These are phyloP conservation scores for Agaricus sinodeliciosus DNA, from an alignment of 768 basidiomycete genomes.

Conservation along the genomic window DNA sequence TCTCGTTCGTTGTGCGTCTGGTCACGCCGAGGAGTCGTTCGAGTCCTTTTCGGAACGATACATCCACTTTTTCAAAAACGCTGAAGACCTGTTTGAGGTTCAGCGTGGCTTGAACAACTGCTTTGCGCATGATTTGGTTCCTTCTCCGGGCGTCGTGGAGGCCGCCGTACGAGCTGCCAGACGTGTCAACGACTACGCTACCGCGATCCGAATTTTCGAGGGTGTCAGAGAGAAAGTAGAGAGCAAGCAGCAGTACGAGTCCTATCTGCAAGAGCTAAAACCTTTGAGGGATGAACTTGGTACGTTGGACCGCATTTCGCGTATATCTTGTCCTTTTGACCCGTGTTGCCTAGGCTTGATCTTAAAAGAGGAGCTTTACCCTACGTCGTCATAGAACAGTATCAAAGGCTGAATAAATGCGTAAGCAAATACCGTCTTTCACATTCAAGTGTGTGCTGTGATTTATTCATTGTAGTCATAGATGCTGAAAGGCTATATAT, in stretches of 20 bases:
- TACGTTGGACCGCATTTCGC: constrained; percentile 25
- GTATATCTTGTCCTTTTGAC: neutral
- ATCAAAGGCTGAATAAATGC: neutral
- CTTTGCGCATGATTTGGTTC: constrained; percentile 97
- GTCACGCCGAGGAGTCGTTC: constrained; percentile 85
- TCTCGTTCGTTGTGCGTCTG: constrained; percentile 41
- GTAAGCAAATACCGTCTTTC: neutral
- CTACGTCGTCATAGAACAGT: constrained; percentile 18
- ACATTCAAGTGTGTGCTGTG: neutral
- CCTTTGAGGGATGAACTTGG: constrained; percentile 88
- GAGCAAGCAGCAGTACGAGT: constrained; percentile 91
- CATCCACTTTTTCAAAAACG: constrained; percentile 86
- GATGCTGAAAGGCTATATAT: neutral
- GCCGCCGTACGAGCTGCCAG: constrained; percentile 83
- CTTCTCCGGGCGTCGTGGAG: constrained; percentile 76
- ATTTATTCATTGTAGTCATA: neutral
- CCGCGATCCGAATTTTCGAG: constrained; percentile 94
- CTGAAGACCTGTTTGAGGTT: constrained; percentile 96
- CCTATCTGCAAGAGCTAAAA: constrained; percentile 88
- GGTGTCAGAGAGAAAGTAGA: constrained; percentile 97
- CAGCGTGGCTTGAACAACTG: constrained; percentile 99
- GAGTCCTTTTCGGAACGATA: constrained; percentile 94
- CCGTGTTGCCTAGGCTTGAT: constrained; percentile 24
- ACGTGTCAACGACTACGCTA: constrained; percentile 94
- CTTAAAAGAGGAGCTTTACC: constrained; percentile 40